Base-by-base conservation (phyloP, 2,329 filamentous ascomycete genomes). In the Saccharata proteae region DNA sequence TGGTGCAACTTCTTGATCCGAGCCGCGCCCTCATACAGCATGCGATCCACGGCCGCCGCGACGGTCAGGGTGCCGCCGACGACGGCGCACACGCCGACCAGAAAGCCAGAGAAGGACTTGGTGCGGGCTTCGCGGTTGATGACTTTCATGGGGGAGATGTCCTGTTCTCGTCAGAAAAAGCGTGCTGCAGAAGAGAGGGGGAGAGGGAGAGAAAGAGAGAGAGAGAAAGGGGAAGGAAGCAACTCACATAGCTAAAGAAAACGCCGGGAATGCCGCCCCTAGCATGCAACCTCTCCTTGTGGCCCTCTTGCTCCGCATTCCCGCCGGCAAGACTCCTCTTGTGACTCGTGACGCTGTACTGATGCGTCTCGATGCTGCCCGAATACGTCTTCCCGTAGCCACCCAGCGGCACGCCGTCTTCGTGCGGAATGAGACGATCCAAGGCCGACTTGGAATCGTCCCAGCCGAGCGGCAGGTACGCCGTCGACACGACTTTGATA, bases 81-180 rank as follows among this genome's bases (percentile, higher is more conserved):
- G 38, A 96, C 80, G 21, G 88, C 88, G 55, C 90, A 98, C 13
- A 98, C 74, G 28, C 90, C 90, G 1, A 90, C 88, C 36, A 98
- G 59, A 65, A 98, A 98, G 12, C 82, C 82, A 1, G 83, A 75
- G 55, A 98, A 92, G 4, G 80, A 80, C 67, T 96, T 96, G 38
- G 77, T 67, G 27, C 83, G 74, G 43, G 82, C 79, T 62, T 98
- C 92, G 34, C 86, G 80, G 65, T 98, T 98, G 60, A 98, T 80
- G 38, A 98, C 88, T 64, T 96, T 98, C 90, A 98, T 98, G 4
- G 90, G 90, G 2, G 88, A 96, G 55, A 98, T 98, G 48, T 98
- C 90, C 80, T 86, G 35, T 17, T 11, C 16, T 11, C 3, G n/a
- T 27, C 15, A 30, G 4, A 8, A 16, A 15, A 16, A 11, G n/a